Evolutionary conservation across 495 filamentous ascomycete genomes (phyloP).

Genomic region (Peziza echinospora): DNA sequence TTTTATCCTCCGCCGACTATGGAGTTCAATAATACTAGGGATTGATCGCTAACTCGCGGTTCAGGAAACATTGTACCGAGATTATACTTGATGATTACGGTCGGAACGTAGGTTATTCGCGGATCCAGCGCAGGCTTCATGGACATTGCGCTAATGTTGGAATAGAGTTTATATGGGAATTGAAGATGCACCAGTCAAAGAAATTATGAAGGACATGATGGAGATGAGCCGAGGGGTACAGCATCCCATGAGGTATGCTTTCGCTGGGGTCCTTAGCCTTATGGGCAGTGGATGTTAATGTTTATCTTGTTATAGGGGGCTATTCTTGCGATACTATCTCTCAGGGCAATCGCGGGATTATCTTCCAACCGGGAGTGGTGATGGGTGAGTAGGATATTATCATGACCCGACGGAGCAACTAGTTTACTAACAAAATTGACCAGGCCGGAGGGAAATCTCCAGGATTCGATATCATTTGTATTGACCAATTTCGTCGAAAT

Average conservation of each 20-base stretch:
- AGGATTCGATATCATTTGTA: slow-evolving; percentile 92
- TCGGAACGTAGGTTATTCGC: slow-evolving; percentile 40
- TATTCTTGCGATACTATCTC: slow-evolving; percentile 90
- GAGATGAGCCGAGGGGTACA: slow-evolving; percentile 98
- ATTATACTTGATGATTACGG: slow-evolving; percentile 95
- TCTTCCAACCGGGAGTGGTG: slow-evolving; percentile 56
- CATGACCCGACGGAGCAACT: slow-evolving; percentile 7
- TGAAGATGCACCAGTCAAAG: slow-evolving; percentile 93
- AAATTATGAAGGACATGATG: slow-evolving; percentile 99
- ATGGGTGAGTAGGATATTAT: too few species aligned
- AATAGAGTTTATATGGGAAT: slow-evolving; percentile 79
- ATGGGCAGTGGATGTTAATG: background rate
- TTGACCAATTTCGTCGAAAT: slow-evolving; percentile 98
- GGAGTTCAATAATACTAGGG: too few species aligned
- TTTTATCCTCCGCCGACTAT: too few species aligned
- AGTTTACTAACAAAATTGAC: background rate
- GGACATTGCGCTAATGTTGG: background rate
- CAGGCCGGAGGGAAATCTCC: slow-evolving; percentile 74
- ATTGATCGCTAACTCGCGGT: too few species aligned
- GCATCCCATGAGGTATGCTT: slow-evolving; percentile 49
- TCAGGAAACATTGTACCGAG: slow-evolving; percentile 70
- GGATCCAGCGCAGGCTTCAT: background rate
- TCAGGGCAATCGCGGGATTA: slow-evolving; percentile 81
- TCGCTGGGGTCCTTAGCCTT: background rate
- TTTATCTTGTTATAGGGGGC: slow-evolving; percentile 29